A percentile compares a stretch with the other conserved stretches of the same genome.
Conservation (phyloP, 2,329 filamentous ascomycete species). For the Apiospora hydei region DNA sequence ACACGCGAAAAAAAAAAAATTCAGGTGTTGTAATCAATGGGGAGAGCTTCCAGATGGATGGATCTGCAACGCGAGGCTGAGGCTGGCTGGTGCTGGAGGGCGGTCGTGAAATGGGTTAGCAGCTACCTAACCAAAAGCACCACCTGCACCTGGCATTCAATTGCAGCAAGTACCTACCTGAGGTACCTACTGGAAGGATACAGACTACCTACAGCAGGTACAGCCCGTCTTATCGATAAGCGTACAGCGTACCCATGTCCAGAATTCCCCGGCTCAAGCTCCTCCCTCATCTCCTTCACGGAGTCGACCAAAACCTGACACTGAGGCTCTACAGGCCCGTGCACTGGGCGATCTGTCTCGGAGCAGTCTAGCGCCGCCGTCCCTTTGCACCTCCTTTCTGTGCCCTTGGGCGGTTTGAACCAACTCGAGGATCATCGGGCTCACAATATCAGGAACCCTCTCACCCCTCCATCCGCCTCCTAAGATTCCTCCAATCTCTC, state of each 20-base stretch:
- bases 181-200: not conserved
- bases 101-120: not conserved
- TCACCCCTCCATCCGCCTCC: conserved; percentile 3
- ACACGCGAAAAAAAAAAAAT: not conserved
- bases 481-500: not conserved
- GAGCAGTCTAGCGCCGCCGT: conserved; percentile 20
- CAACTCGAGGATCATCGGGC: conserved; percentile 18
- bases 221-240: not conserved
- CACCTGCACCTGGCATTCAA: not conserved
- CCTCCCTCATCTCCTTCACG: not conserved
- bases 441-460: conserved; percentile 18
- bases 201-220: too few species aligned
- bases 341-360: conserved; percentile 18
- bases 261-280: conserved; percentile 14
- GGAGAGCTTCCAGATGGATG: conserved; percentile 1
- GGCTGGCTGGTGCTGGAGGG: not conserved
- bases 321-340: conserved; percentile 21
- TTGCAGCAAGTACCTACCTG: not conserved
- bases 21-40: not conserved
- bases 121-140: not conserved
- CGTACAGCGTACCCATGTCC: not conserved
- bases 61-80: conserved; percentile 17
- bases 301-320: not conserved
- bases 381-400: conserved; percentile 24
- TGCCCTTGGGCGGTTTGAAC: conserved; percentile 13